These are phyloP conservation scores for Phyllosticta citrichinensis DNA, from an alignment of 2,329 filamentous ascomycete species.

Conservation along the genomic window DNA sequence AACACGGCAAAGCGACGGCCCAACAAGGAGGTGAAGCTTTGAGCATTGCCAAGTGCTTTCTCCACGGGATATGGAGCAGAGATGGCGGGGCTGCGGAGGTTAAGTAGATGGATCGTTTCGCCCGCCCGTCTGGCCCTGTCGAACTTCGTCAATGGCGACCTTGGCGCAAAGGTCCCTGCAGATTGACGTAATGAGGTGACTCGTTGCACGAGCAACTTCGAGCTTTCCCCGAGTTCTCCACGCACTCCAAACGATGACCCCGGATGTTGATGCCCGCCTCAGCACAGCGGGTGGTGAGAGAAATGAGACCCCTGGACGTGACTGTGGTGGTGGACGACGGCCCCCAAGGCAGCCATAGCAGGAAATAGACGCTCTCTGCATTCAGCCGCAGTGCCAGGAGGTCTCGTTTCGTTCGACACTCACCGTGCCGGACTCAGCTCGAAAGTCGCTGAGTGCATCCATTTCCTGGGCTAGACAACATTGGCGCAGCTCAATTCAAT, in stretches of 20 bases:
- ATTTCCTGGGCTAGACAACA: too few species aligned
- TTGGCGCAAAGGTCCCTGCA: background rate
- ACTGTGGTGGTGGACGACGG: too few species aligned
- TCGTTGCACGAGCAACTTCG: background rate
- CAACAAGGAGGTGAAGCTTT: constrained; percentile 14
- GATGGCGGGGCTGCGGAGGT: background rate
- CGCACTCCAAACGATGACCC: background rate
- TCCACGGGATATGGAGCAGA: background rate
- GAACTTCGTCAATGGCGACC: background rate
- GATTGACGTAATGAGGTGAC: background rate
- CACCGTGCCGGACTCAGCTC: too few species aligned
- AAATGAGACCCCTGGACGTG: too few species aligned
- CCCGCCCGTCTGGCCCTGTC: background rate
- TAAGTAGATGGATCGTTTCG: background rate
- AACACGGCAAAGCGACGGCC: constrained; percentile 47
- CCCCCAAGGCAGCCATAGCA: too few species aligned
- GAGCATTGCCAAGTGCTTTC: background rate
- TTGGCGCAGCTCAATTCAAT: too few species aligned
- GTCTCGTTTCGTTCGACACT: too few species aligned
- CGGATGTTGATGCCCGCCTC: background rate
- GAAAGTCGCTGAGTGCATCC: too few species aligned
- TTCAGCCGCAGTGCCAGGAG: too few species aligned
- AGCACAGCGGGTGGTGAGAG: too few species aligned
- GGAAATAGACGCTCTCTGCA: too few species aligned
- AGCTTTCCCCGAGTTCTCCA: background rate